Percentiles rank a stretch among this genome's conserved stretches.
Evolutionary conservation across 805 yeast species (phyloP).

Genomic region (Huiozyma naganishii): DNA sequence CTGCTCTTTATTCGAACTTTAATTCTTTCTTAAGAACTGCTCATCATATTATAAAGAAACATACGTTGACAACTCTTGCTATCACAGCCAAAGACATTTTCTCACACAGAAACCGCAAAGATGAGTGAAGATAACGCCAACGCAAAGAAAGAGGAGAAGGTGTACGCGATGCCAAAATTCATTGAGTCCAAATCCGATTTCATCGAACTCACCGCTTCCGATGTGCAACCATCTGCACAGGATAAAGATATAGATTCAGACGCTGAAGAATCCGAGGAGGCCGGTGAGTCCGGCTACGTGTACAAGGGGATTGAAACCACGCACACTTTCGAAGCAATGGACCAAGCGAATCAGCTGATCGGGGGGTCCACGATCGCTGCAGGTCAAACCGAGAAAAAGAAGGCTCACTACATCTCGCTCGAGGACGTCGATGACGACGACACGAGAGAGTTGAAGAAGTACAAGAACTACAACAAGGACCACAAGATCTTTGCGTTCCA

Average conservation of each 20-base stretch:
- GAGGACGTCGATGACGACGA: conserved; percentile 8
- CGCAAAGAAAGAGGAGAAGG: neutral
- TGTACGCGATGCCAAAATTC: conserved; percentile 2
- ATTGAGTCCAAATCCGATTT: conserved; percentile 2
- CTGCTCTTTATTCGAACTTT: too few species aligned
- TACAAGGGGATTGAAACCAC: conserved; percentile 5
- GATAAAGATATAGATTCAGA: neutral
- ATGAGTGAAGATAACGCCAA: neutral
- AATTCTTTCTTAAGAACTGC: too few species aligned
- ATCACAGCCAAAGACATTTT: too few species aligned
- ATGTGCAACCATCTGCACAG: conserved; percentile 4
- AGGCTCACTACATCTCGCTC: conserved; percentile 5
- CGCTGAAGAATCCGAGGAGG: conserved; percentile 1
- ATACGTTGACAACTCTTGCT: too few species aligned
- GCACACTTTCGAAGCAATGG: conserved; percentile 6
- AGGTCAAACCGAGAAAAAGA: neutral
- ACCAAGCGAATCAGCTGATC: conserved; percentile 6
- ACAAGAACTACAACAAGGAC: conserved; percentile 5
- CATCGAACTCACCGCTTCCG: conserved; percentile 1
- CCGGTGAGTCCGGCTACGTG: neutral
- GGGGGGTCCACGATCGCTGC: conserved; percentile 8
- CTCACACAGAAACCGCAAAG: neutral
- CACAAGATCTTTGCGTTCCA: conserved; percentile 30
- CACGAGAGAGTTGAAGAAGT: conserved; percentile 5
- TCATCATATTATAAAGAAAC: too few species aligned